Evolutionary conservation across 805 yeast species (phyloP).

Genomic region (Sugiyamaella americana): DNA sequence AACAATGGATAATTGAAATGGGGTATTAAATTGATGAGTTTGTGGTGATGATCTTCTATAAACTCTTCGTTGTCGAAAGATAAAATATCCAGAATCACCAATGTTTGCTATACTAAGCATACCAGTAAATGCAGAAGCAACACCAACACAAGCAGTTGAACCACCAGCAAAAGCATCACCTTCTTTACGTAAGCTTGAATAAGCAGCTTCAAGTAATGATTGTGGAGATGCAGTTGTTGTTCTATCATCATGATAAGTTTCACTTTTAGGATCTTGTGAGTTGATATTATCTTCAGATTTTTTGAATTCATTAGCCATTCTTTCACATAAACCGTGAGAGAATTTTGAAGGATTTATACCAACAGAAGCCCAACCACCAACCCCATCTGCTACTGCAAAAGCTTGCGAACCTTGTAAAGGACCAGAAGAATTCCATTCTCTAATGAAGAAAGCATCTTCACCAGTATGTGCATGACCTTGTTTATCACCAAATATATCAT

Average conservation of each 20-base stretch:
- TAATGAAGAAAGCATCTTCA: conserved; percentile 5
- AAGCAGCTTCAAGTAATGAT: conserved; percentile 51
- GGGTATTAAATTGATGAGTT: conserved; percentile 85
- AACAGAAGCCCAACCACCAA: conserved; percentile 93
- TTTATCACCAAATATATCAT: neutral
- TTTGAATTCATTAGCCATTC: conserved; percentile 40
- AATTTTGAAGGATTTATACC: conserved; percentile 89
- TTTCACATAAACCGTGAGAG: conserved; percentile 66
- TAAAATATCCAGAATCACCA: conserved; percentile 94
- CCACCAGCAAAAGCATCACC: conserved; percentile 81
- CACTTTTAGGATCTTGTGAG: conserved; percentile 1
- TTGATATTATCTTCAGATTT: neutral
- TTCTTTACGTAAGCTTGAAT: conserved; percentile 43
- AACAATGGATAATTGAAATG: conserved; percentile 81
- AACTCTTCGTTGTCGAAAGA: conserved; percentile 61
- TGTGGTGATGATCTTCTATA: conserved; percentile 67
- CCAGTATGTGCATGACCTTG: conserved; percentile 3
- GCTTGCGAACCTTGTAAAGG: conserved; percentile 19
- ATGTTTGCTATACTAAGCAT: conserved; percentile 62
- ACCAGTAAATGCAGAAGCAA: conserved; percentile 46
- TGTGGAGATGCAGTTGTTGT: conserved; percentile 34
- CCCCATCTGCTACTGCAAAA: conserved; percentile 68
- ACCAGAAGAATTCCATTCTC: conserved; percentile 4
- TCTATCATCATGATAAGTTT: conserved; percentile 5
- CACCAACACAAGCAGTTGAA: conserved; percentile 85